phyloP scores from a whole-genome alignment of 2,329 filamentous ascomycete genomes.

The Trichoderma sp. region DNA sequence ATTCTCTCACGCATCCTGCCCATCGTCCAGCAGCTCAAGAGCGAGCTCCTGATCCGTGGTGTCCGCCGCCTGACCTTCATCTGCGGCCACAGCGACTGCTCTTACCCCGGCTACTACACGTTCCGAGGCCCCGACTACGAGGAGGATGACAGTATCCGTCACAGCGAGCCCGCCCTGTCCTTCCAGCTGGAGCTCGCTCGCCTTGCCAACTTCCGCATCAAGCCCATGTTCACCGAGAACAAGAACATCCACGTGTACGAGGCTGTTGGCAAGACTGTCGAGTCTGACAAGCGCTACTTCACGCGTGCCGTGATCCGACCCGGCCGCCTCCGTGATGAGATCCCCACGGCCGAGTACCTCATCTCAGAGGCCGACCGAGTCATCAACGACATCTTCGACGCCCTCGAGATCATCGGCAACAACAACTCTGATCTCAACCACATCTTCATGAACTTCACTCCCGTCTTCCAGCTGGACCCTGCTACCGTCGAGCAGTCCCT shows the following conservation, averaged over 20 bases:
- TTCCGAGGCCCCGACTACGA: constrained; percentile 90
- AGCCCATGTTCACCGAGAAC: constrained; percentile 98
- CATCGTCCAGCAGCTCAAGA: constrained; percentile 78
- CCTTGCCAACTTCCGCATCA: constrained; percentile 95
- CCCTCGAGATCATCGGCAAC: constrained; percentile 97
- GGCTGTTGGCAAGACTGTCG: constrained; percentile 89
- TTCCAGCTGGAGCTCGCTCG: constrained; percentile 97
- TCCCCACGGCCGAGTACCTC: constrained; percentile 97
- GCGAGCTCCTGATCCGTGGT: constrained; percentile 77
- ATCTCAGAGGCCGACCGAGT: constrained; percentile 95
- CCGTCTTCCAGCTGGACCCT: constrained; percentile 89
- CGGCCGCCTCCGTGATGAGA: constrained; percentile 92
- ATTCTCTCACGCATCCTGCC: constrained; percentile 73
- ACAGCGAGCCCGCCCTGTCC: constrained; percentile 92
- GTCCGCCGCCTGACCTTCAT: constrained; percentile 95
- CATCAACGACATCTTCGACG: constrained; percentile 97
- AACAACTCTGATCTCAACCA: constrained; percentile 99
- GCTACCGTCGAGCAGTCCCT: constrained; percentile 90
- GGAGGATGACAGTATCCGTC: constrained; percentile 94
- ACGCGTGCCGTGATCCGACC: constrained; percentile 93
- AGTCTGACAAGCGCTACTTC: constrained; percentile 98
- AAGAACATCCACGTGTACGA: constrained; percentile 99
- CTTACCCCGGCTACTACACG: constrained; percentile 96
- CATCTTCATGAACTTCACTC: constrained; percentile 99
- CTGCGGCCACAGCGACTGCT: constrained; percentile 90